Conservation (phyloP, 2,329 filamentous ascomycete species). For the Chaetomium olivaceum region DNA sequence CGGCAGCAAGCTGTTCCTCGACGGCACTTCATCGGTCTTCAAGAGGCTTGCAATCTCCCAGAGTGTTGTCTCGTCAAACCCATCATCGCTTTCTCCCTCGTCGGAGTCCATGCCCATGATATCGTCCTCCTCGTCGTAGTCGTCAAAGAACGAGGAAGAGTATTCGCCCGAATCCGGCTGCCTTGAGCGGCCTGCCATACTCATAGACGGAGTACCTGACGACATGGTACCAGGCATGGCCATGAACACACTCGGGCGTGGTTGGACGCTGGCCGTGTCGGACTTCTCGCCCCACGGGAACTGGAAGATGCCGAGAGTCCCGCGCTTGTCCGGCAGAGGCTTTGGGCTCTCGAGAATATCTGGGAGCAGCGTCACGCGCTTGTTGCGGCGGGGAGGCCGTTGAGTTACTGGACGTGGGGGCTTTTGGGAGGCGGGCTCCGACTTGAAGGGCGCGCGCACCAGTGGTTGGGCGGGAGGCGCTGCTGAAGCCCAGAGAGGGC, state of each 20-base stretch:
- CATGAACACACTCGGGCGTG: slow-evolving; percentile 42
- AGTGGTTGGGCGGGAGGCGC: slow-evolving; percentile 30
- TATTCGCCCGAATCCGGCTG: slow-evolving; percentile 45
- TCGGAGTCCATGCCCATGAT: slow-evolving; percentile 41
- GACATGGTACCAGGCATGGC: slow-evolving; percentile 56
- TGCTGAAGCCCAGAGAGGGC: slow-evolving; percentile 33
- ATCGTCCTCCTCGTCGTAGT: slow-evolving; percentile 54
- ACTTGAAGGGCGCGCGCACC: slow-evolving; percentile 19
- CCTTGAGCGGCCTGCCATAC: slow-evolving; percentile 38
- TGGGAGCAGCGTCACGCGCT: slow-evolving; percentile 59
- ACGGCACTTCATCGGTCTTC: slow-evolving; percentile 53
- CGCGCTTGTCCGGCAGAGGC: slow-evolving; percentile 58
- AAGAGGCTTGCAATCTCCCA: slow-evolving; percentile 65
- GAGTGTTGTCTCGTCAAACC: slow-evolving; percentile 62
- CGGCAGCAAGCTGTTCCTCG: slow-evolving; percentile 53
- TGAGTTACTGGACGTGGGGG: slow-evolving; percentile 49
- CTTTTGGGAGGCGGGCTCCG: slow-evolving; percentile 27
- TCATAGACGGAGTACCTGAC: slow-evolving; percentile 40
- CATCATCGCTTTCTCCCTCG: slow-evolving; percentile 48
- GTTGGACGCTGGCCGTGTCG: slow-evolving; percentile 52
- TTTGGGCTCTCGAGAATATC: slow-evolving; percentile 65
- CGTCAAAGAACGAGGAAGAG: slow-evolving; percentile 59
- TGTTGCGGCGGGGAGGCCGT: slow-evolving; percentile 56
- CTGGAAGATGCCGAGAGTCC: slow-evolving; percentile 64
- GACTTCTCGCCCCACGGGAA: slow-evolving; percentile 67